A percentile compares a stretch with the other conserved stretches of the same genome.
These are phyloP conservation scores for Rugonectria rugulosa DNA, from an alignment of 2,329 filamentous ascomycete species.

Conservation along the genomic window DNA sequence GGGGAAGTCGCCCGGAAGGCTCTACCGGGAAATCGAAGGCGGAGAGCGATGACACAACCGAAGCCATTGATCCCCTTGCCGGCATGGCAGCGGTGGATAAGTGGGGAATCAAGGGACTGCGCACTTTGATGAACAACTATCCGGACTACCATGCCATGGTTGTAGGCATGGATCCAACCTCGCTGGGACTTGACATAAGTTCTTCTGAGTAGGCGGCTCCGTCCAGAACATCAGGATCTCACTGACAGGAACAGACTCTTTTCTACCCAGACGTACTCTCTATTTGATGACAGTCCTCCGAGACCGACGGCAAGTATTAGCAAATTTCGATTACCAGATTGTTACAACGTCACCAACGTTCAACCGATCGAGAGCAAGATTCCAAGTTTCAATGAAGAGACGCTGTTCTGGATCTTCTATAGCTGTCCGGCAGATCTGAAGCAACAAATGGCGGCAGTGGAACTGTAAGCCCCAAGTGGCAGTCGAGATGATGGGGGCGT, in stretches of 20 bases:
- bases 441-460: constrained; percentile 68
- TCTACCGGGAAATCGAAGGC: constrained; percentile 51
- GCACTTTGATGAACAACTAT: constrained; percentile 69
- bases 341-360: constrained; percentile 72
- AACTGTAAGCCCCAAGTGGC: constrained; percentile 58
- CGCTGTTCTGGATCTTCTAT: constrained; percentile 75
- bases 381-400: constrained; percentile 72
- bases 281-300: constrained; percentile 67
- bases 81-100: constrained; percentile 70
- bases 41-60: constrained; percentile 50
- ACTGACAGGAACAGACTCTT: constrained; percentile 53
- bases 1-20: constrained; percentile 51
- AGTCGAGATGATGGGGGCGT: not conserved
- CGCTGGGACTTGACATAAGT: constrained; percentile 64
- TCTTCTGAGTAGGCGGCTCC: constrained; percentile 61
- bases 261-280: constrained; percentile 66
- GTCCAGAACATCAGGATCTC: not conserved
- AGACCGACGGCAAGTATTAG: constrained; percentile 60
- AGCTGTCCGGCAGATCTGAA: constrained; percentile 69
- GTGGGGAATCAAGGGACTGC: constrained; percentile 70
- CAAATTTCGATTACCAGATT: constrained; percentile 68
- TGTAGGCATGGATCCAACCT: constrained; percentile 64
- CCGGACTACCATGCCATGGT: constrained; percentile 69
- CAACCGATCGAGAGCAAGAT: constrained; percentile 72
- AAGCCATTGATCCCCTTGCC: constrained; percentile 64